Evolutionary conservation across 495 filamentous ascomycete species (phyloP).

Genomic region (Talaromyces borbonicus): DNA sequence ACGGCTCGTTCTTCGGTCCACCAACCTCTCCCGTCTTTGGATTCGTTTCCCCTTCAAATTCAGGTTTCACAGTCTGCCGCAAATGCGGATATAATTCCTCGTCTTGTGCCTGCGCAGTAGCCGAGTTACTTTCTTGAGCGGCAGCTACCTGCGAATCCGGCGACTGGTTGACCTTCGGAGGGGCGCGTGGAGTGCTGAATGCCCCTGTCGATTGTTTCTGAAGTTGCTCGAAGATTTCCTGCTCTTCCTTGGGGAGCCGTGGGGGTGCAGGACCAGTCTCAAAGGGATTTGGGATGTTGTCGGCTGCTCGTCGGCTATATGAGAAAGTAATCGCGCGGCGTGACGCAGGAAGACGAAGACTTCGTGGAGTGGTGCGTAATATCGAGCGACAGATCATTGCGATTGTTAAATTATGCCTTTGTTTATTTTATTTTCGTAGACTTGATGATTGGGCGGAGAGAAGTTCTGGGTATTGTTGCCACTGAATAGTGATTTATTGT

Average conservation of each 20-base stretch:
- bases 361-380: conserved; percentile 10
- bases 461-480: neutral
- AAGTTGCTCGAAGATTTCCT: conserved; percentile 86
- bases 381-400: conserved; percentile 11
- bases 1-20: conserved; percentile 93
- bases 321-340: conserved; percentile 20
- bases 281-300: conserved; percentile 19
- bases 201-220: conserved; percentile 63
- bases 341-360: conserved; percentile 9
- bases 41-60: conserved; percentile 90
- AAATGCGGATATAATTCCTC: conserved; percentile 63
- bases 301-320: conserved; percentile 17
- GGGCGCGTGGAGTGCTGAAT: conserved; percentile 51
- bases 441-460: neutral
- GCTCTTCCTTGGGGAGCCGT: conserved; percentile 75
- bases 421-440: neutral
- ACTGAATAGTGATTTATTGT: too few species aligned
- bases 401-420: conserved; percentile 1
- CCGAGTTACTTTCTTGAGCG: conserved; percentile 20
- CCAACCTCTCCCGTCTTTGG: conserved; percentile 95
- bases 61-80: conserved; percentile 64
- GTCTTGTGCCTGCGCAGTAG: conserved; percentile 30
- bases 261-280: conserved; percentile 60
- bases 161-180: conserved; percentile 35
- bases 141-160: conserved; percentile 19